Conservation (phyloP, 805 yeast genomes). For the Myxozyma neotropica region DNA sequence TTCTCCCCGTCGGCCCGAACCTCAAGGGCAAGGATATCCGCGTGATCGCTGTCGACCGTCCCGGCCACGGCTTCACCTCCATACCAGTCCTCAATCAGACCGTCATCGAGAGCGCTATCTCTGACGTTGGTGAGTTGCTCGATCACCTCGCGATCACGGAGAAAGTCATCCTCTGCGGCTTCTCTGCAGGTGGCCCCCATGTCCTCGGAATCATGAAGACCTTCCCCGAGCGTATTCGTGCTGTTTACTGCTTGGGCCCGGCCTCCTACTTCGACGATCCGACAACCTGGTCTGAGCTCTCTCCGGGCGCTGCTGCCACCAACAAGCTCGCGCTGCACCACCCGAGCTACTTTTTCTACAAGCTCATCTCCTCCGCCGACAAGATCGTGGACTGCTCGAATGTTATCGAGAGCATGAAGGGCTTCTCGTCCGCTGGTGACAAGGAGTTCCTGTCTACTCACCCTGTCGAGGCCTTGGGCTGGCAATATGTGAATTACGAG, state of each 20-base stretch:
- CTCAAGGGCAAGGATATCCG: constrained; percentile 35
- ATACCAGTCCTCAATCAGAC: constrained; percentile 28
- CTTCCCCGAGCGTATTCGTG: constrained; percentile 23
- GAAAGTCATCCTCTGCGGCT: constrained; percentile 29
- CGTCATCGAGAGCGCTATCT: constrained; percentile 31
- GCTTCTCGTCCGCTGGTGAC: constrained; percentile 24
- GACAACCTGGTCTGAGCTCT: constrained; percentile 23
- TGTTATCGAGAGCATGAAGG: constrained; percentile 27
- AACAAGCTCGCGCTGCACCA: constrained; percentile 22
- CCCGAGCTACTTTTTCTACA: constrained; percentile 21
- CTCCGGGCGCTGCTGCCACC: constrained; percentile 21
- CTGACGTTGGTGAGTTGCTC: constrained; percentile 31
- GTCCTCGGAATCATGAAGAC: constrained; percentile 28
- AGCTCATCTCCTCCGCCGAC: constrained; percentile 15
- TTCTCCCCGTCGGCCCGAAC: constrained; percentile 29
- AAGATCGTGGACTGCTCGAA: constrained; percentile 25
- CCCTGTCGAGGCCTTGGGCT: constrained; percentile 32
- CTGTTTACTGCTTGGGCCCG: constrained; percentile 30
- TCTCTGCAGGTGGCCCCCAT: constrained; percentile 35
- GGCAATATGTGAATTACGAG: constrained; percentile 32
- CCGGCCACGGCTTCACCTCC: constrained; percentile 33
- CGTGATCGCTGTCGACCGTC: constrained; percentile 31
- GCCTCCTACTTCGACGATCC: constrained; percentile 29
- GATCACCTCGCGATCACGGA: constrained; percentile 27
- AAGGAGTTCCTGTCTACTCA: constrained; percentile 24